Percentiles rank a stretch among this genome's conserved stretches.
Evolutionary conservation across 176 grass and related monocot genomes (phyloP).

Genomic region (Oropetium thomaeum): DNA sequence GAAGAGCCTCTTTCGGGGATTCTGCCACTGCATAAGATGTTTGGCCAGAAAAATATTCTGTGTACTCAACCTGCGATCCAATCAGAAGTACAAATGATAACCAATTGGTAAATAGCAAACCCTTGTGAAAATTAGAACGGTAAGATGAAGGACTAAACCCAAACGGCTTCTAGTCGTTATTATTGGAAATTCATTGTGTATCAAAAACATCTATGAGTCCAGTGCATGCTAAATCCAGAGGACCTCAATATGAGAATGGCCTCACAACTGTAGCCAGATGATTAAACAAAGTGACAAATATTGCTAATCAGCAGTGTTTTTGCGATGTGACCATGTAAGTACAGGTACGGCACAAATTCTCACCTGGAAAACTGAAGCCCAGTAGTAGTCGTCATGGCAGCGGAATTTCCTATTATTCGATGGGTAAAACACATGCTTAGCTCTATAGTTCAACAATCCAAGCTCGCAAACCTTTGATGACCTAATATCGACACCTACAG

Average conservation of each 20-base stretch:
- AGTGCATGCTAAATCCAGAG: neutral
- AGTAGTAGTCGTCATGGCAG: conserved; percentile 95
- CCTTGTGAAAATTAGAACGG: neutral
- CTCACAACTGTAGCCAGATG: neutral
- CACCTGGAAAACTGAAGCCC: conserved; percentile 94
- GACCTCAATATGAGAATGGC: too few relatives aligned
- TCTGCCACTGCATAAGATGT: conserved; percentile 80
- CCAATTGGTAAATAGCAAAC: conserved; percentile 1
- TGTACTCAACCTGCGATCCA: conserved; percentile 82
- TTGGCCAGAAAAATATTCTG: conserved; percentile 94
- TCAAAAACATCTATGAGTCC: neutral
- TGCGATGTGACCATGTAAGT: conserved; percentile 7
- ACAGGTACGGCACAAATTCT: conserved; percentile 17
- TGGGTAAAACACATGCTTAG: conserved; percentile 85
- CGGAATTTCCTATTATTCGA: conserved; percentile 68
- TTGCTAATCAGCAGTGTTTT: neutral
- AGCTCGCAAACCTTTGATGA: conserved; percentile 87
- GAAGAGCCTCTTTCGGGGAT: conserved; percentile 86
- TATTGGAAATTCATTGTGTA: neutral
- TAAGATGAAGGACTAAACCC: neutral
- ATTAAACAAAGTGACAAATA: neutral
- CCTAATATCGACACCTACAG: conserved; percentile 78
- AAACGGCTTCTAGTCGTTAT: neutral
- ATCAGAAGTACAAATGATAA: conserved; percentile 19
- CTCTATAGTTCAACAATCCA: conserved; percentile 81